These are phyloP conservation scores for Paramecium octaurelia DNA, from an alignment of 73 alveolate species.

Conservation along the genomic window DNA sequence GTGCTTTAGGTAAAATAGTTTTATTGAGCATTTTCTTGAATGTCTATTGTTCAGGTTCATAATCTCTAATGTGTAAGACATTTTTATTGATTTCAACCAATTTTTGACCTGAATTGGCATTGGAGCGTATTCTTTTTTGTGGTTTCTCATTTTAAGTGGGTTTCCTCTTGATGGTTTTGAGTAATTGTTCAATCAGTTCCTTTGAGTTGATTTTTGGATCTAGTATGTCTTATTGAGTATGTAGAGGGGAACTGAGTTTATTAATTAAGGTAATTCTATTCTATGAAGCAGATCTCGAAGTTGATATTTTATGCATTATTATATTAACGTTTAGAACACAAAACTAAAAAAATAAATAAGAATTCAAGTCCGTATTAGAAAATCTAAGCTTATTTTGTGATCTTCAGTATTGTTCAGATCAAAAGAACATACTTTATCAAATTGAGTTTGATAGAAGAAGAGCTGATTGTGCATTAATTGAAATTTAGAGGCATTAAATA, in stretches of 20 bases:
- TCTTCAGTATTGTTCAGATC: background rate
- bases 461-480: background rate
- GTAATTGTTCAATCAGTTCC: background rate
- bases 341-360: background rate
- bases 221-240: background rate
- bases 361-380: background rate
- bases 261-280: background rate
- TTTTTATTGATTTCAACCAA: background rate
- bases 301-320: background rate
- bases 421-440: background rate
- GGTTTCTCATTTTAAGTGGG: conserved; percentile 17
- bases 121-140: background rate
- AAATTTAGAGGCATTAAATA: background rate
- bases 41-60: background rate
- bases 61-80: background rate
- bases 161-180: background rate
- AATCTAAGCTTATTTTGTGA: background rate
- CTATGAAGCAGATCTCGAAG: background rate
- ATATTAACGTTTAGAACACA: background rate
- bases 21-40: background rate
- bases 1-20: background rate
- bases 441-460: background rate
- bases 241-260: background rate
- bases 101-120: background rate
- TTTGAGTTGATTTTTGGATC: background rate